Evolutionary conservation across 345 rosid genomes (phyloP).

Genomic region (Eucalyptus tenuipes): DNA sequence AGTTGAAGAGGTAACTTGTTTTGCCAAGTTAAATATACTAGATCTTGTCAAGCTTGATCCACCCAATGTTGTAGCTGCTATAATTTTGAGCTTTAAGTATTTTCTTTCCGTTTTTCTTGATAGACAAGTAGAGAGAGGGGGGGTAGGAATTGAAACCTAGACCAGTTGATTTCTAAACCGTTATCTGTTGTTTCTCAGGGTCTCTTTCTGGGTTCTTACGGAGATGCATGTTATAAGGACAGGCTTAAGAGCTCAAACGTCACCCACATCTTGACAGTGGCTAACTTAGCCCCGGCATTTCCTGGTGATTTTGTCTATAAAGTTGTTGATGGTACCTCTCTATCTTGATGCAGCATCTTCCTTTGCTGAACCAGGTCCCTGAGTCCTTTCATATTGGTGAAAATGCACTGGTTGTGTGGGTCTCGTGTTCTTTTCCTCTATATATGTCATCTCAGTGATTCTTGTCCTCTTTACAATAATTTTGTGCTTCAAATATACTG

Average conservation of each 20-base stretch:
- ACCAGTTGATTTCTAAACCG: not conserved
- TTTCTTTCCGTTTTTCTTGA: not conserved
- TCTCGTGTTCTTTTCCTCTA: not conserved
- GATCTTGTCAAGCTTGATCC: not conserved
- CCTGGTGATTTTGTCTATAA: conserved; percentile 60
- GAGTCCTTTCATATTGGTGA: not conserved
- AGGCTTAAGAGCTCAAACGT: conserved; percentile 26
- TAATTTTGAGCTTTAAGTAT: not conserved
- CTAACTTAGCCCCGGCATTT: conserved; percentile 41
- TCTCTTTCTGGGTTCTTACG: conserved; percentile 18
- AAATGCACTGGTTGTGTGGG: not conserved
- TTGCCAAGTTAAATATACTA: not conserved
- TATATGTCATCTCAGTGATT: not conserved
- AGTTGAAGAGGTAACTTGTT: not conserved
- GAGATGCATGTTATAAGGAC: conserved; percentile 48
- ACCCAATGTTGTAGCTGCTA: not conserved
- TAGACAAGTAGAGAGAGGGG: not conserved
- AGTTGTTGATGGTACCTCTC: conserved; percentile 38
- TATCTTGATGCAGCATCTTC: not conserved
- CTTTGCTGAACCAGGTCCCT: not conserved
- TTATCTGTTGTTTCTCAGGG: conserved; percentile 8
- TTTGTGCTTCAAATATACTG: not conserved
- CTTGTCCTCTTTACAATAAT: not conserved
- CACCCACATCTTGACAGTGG: conserved; percentile 61
- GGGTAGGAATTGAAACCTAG: not conserved